Evolutionary conservation across 2,329 filamentous ascomycete genomes (phyloP).

Genomic region (Verticillium longisporum): DNA sequence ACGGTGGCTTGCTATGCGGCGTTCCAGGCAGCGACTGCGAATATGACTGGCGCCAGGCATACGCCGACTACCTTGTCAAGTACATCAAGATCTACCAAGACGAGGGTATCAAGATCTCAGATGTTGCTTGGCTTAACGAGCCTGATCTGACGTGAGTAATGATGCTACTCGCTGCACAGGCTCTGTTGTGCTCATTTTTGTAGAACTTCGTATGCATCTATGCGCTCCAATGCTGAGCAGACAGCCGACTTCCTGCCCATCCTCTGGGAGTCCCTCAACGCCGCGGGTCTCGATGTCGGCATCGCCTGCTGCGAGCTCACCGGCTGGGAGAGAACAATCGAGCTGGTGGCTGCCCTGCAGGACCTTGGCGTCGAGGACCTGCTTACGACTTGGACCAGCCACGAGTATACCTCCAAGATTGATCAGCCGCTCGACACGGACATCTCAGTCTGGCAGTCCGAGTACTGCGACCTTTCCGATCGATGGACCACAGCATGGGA

Average conservation of each 20-base stretch:
- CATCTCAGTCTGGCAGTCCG: constrained; percentile 43
- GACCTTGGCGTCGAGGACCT: constrained; percentile 20
- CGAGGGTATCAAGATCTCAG: constrained; percentile 7
- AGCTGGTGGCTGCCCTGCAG: constrained; percentile 26
- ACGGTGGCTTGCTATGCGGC: constrained; percentile 38
- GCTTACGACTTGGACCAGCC: constrained; percentile 26
- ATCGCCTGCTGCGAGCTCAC: constrained; percentile 30
- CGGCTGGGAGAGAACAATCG: constrained; percentile 27
- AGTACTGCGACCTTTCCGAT: constrained; percentile 39
- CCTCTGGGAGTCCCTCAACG: constrained; percentile 2
- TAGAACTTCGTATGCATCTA: constrained; percentile 29
- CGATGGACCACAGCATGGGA: constrained; percentile 39
- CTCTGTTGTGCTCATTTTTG: not conserved
- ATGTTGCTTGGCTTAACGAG: constrained; percentile 4
- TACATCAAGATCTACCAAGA: constrained; percentile 32
- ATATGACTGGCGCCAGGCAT: constrained; percentile 39
- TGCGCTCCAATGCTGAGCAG: constrained; percentile 26
- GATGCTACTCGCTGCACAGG: too few relatives aligned
- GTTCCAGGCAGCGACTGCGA: constrained; percentile 27
- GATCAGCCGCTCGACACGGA: constrained; percentile 30
- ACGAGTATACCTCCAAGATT: constrained; percentile 30
- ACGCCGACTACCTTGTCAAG: constrained; percentile 39
- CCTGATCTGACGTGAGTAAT: constrained; percentile 1
- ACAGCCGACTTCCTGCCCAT: constrained; percentile 3
- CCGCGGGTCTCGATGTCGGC: constrained; percentile 13